Evolutionary conservation across 169 alveolate species (phyloP), one percentile per base, ranked within the genome.

Genomic region (Plasmodium berghei): DNA sequence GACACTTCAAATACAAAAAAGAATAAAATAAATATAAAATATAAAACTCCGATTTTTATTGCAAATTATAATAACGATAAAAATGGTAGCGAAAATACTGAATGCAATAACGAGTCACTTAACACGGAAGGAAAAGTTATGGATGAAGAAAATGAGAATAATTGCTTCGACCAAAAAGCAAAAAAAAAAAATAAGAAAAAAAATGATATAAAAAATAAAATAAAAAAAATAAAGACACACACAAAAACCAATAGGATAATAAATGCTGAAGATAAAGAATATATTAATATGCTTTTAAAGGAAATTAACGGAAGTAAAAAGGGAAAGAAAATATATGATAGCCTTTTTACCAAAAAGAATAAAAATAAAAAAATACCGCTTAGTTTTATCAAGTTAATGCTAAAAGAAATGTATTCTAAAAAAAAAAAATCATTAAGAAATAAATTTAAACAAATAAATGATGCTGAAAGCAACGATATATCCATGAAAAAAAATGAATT

Each of bases 101-200:
- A 16, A 49, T 20, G 28, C n/a, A 9, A 9, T 14, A 54, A 40
- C 10, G 28, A 46, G 49, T 6, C 24, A 26, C 48, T 52, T 28
- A 5, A 16, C 10, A 34, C 2, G 14, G 55, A 72, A 24, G 55
- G 54, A 71, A 16, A 54, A 16, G 42, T 42, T 52, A 28, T 22
- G 46, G 45, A 24, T 14, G 48, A 56, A 10, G 18, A 22, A n/a
- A 73, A 9, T 48, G 72, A 42, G 5, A 59, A 52, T 22, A 48
- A 49, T 18, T 40, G 16, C 14, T 10, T 48, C 1, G 28, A 34
- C 0, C 63, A 22, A 20, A 42, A 9, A 5, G 62, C 46, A 34
- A 73, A 61, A 28, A 56, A 18, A 10, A 58, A 24, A 18, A 73
- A 73, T 34, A 73, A 73, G 52, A 40, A 56, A 16, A 73, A 73